Conservation (phyloP, 805 yeast genomes). For the Kuraishia ogatae region DNA sequence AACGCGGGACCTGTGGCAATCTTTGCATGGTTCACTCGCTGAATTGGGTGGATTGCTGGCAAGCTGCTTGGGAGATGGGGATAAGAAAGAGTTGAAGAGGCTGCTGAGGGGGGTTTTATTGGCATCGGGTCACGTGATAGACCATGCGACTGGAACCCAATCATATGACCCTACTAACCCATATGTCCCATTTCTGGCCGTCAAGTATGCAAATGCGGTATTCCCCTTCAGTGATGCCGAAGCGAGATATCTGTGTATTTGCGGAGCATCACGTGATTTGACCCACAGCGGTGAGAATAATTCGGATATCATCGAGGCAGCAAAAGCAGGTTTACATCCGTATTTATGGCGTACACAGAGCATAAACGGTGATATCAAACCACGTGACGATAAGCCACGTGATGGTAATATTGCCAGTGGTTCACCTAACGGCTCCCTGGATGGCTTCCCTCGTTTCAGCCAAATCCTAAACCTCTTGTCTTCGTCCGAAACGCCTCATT, state of each 20-base stretch:
- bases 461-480: conserved; percentile 25
- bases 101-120: conserved; percentile 26
- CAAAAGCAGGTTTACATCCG: conserved; percentile 74
- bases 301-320: conserved; percentile 73
- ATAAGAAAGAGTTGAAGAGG: conserved; percentile 33
- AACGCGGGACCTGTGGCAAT: conserved; percentile 46
- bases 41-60: neutral
- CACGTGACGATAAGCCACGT: too few relatives aligned
- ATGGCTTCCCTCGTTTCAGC: conserved; percentile 48
- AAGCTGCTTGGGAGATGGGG: conserved; percentile 13
- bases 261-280: conserved; percentile 41
- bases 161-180: neutral
- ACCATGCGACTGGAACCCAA: neutral
- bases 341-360: conserved; percentile 25
- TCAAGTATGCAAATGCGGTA: conserved; percentile 55
- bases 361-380: neutral
- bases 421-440: conserved; percentile 31
- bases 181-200: conserved; percentile 34
- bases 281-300: conserved; percentile 29
- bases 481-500: conserved; percentile 20
- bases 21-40: conserved; percentile 41
- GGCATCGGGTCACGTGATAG: conserved; percentile 15
- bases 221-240: conserved; percentile 61
- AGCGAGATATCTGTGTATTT: conserved; percentile 57
- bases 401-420: too few relatives aligned